Conservation (phyloP, 176 grass and related monocot genomes). For the Coix lacrymajobi region DNA sequence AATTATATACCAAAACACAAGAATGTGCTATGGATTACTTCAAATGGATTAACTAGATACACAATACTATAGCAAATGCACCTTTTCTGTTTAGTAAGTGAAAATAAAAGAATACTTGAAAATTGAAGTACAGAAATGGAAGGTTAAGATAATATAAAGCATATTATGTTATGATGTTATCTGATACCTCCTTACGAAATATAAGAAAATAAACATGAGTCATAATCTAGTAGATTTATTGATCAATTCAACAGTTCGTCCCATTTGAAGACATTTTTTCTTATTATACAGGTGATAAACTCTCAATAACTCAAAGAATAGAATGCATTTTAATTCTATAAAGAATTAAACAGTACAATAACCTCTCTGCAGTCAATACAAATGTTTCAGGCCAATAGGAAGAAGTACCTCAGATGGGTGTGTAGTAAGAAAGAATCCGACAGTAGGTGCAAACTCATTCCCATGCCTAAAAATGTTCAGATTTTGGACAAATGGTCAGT, state of each 20-base stretch:
- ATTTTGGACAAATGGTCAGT: background rate
- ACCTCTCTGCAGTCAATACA: background rate
- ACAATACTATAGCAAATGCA: background rate
- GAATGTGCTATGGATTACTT: background rate
- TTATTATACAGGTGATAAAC: background rate
- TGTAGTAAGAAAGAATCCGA: constrained; percentile 65
- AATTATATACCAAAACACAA: background rate
- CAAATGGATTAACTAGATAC: background rate
- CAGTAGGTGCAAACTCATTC: constrained; percentile 70
- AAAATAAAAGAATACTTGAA: background rate
- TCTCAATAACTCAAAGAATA: background rate
- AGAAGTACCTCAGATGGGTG: constrained; percentile 53
- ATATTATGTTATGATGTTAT: background rate
- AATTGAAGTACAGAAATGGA: background rate
- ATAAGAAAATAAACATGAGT: background rate
- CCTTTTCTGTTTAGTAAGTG: background rate
- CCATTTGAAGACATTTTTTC: no score
- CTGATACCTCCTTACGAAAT: background rate
- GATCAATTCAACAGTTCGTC: background rate
- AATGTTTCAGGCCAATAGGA: background rate
- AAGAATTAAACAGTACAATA: background rate
- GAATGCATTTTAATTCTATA: background rate
- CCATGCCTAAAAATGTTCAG: constrained; percentile 38
- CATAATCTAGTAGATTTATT: background rate
- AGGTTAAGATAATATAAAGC: background rate